A percentile compares a stretch with the other conserved stretches of the same genome.
phyloP scores from a whole-genome alignment of 176 grass and related monocot species.

The Avena sativa region DNA sequence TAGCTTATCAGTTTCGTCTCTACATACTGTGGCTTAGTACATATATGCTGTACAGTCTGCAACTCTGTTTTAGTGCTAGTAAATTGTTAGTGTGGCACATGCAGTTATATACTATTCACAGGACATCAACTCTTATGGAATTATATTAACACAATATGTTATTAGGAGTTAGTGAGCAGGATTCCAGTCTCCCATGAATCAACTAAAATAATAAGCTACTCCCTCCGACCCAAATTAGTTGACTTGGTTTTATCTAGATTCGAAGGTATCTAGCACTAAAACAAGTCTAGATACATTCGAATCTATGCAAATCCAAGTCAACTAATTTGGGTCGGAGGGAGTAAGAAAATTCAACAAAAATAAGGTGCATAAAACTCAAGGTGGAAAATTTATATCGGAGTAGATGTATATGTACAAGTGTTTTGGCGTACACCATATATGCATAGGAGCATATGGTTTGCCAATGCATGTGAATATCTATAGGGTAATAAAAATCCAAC shows the following conservation, averaged over 20 bases:
- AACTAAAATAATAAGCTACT: constrained; percentile 2
- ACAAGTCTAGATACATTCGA: no score
- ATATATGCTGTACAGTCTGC: background rate
- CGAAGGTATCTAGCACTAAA: no score
- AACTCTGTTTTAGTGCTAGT: constrained; percentile 9
- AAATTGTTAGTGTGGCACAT: constrained; percentile 20
- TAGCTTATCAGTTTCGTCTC: background rate
- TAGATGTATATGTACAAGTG: constrained; percentile 63
- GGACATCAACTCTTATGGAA: constrained; percentile 21
- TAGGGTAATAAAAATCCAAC: constrained; percentile 35
- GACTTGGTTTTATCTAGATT: no score
- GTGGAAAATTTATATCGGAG: constrained; percentile 46
- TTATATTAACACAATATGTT: constrained; percentile 10
- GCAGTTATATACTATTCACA: constrained; percentile 29
- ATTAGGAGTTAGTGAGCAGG: constrained; percentile 20
- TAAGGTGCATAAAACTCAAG: constrained; percentile 35
- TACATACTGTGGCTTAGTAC: background rate
- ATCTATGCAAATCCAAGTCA: no score
- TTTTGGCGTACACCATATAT: constrained; percentile 48
- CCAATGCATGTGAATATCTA: constrained; percentile 52
- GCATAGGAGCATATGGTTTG: constrained; percentile 42
- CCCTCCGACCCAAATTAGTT: no score
- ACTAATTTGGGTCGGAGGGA: no score
- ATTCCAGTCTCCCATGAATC: constrained; percentile 25
- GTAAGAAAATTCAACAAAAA: constrained; percentile 18